Conservation (phyloP, 2,329 filamentous ascomycete species). For the Aspergillus melleus region DNA sequence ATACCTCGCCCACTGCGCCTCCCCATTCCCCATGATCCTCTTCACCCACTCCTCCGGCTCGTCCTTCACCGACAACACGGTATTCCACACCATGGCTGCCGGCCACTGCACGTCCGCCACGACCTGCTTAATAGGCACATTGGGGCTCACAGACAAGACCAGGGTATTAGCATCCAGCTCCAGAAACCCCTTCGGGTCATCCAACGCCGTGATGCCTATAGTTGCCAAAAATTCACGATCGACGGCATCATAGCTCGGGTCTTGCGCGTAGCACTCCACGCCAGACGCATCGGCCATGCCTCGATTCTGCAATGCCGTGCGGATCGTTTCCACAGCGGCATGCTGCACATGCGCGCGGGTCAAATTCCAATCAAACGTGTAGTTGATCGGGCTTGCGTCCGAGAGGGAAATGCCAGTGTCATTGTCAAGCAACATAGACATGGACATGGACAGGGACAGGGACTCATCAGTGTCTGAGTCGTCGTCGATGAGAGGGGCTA, state of each 20-base stretch:
- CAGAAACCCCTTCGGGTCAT: conserved; percentile 37
- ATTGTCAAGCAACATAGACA: neutral
- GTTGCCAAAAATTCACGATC: conserved; percentile 19
- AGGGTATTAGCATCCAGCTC: conserved; percentile 39
- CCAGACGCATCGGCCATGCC: neutral
- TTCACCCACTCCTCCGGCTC: conserved; percentile 16
- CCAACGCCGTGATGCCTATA: conserved; percentile 22
- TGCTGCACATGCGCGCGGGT: conserved; percentile 23
- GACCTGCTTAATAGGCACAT: conserved; percentile 39
- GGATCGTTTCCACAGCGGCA: conserved; percentile 24
- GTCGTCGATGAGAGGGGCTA: conserved; percentile 4
- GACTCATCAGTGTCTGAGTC: neutral
- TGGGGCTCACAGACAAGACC: conserved; percentile 36
- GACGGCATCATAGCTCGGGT: conserved; percentile 26
- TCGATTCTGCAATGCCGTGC: conserved; percentile 9
- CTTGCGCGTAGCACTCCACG: conserved; percentile 28
- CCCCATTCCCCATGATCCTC: conserved; percentile 11
- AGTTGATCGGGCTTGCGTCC: neutral
- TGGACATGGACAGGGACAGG: no score
- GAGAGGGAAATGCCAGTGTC: neutral
- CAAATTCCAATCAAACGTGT: neutral
- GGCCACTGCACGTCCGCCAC: conserved; percentile 42
- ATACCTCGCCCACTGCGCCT: conserved; percentile 20
- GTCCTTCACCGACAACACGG: conserved; percentile 8
- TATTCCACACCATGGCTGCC: conserved; percentile 31